phyloP scores from a whole-genome alignment of 495 filamentous ascomycete genomes.

The Saxophila tyrrhenica region DNA sequence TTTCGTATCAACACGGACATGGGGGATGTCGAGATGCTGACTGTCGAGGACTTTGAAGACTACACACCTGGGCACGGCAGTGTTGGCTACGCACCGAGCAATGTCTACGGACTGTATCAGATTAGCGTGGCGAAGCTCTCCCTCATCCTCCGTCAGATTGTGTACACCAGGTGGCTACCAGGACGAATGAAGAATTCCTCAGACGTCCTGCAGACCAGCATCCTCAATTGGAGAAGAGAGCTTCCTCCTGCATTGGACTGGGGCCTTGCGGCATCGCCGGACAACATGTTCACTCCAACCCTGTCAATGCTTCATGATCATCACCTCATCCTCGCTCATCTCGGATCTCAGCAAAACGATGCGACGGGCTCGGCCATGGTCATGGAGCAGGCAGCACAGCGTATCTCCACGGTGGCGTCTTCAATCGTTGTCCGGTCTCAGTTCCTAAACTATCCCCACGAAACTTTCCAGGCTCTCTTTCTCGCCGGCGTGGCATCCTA shows the following conservation, averaged over 20 bases:
- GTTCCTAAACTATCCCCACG: not conserved
- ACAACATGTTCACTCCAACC: conserved; percentile 1
- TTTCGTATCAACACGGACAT: conserved; percentile 10
- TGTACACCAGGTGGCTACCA: conserved; percentile 1
- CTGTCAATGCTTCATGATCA: conserved; percentile 5
- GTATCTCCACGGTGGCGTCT: not conserved
- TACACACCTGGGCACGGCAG: not conserved
- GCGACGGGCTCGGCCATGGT: not conserved
- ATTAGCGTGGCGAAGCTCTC: conserved; percentile 5
- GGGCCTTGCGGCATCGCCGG: not conserved
- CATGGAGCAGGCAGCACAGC: not conserved
- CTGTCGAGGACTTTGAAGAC: conserved; percentile 5
- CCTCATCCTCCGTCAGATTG: conserved; percentile 5
- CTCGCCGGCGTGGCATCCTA: not conserved
- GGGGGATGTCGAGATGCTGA: conserved; percentile 3
- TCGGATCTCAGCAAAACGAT: not conserved
- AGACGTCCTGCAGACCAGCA: not conserved
- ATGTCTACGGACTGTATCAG: conserved; percentile 3
- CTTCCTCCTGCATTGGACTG: not conserved
- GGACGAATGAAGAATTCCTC: conserved; percentile 1
- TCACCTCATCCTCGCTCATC: conserved; percentile 5
- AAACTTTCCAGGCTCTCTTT: not conserved
- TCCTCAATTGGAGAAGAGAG: conserved; percentile 3
- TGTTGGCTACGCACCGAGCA: not conserved
- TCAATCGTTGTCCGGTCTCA: not conserved